Evolutionary conservation across 2,329 filamentous ascomycete genomes (phyloP).

Genomic region (Pyrenochaeta sp.): DNA sequence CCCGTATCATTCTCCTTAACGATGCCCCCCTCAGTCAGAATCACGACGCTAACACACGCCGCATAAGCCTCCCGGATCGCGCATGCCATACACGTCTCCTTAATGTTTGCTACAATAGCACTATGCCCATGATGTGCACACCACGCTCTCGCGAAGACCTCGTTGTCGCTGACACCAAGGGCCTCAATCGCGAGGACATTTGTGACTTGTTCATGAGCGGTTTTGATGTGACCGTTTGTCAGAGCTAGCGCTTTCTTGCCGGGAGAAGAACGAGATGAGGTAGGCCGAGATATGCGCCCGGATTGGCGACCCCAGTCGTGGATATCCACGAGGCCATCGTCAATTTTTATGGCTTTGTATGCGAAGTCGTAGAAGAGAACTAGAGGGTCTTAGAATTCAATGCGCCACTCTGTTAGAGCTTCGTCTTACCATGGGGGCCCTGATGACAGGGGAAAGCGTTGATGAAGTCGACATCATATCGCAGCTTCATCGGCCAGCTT

Average conservation of each 20-base stretch:
- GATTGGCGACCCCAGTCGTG: conserved; percentile 67
- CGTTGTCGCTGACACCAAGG: conserved; percentile 76
- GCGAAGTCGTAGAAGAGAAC: conserved; percentile 77
- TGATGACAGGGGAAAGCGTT: conserved; percentile 53
- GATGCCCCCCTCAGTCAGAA: conserved; percentile 62
- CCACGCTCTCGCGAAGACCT: conserved; percentile 79
- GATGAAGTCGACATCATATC: conserved; percentile 54
- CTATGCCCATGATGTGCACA: conserved; percentile 78
- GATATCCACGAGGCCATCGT: conserved; percentile 69
- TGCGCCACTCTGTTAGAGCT: too few relatives aligned
- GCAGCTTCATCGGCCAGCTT: conserved; percentile 50
- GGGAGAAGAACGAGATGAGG: conserved; percentile 43
- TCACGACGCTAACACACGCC: conserved; percentile 75
- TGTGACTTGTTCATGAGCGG: conserved; percentile 57
- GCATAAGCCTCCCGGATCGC: conserved; percentile 79
- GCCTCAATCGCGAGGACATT: conserved; percentile 76
- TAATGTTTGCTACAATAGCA: conserved; percentile 74
- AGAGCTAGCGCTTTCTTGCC: conserved; percentile 42
- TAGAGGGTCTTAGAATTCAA: conserved; percentile 19
- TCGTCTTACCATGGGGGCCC: conserved; percentile 50
- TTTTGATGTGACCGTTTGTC: conserved; percentile 24
- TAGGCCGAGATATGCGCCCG: conserved; percentile 39
- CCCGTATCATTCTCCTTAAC: conserved; percentile 56
- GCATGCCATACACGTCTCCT: conserved; percentile 76
- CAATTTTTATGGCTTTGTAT: conserved; percentile 66